A percentile compares a stretch with the other conserved stretches of the same genome.
Evolutionary conservation across 2,329 filamentous ascomycete species (phyloP).

Genomic region (Periconia sp.): DNA sequence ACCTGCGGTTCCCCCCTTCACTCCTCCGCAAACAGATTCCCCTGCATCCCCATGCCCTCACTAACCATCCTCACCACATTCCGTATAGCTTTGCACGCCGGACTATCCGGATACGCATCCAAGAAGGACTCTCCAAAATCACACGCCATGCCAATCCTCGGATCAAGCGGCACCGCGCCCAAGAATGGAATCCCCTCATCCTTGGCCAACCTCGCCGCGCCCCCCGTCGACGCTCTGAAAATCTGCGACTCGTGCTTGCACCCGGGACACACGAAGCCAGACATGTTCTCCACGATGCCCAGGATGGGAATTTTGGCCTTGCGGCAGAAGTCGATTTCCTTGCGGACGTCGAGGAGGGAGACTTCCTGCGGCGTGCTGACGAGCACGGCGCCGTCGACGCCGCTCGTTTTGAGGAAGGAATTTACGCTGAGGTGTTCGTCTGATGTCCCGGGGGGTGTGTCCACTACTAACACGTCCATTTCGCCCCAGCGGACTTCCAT

Average conservation of each 20-base stretch:
- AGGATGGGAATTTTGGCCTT: slow-evolving; percentile 91
- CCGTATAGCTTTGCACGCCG: slow-evolving; percentile 82
- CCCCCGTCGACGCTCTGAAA: slow-evolving; percentile 89
- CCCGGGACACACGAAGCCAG: slow-evolving; percentile 92
- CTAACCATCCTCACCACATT: slow-evolving; percentile 78
- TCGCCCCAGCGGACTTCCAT: slow-evolving; percentile 99
- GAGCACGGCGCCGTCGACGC: slow-evolving; percentile 90
- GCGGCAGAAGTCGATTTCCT: slow-evolving; percentile 96
- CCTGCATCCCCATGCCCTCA: slow-evolving; percentile 44
- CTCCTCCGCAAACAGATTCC: slow-evolving; percentile 33
- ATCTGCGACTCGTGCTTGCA: slow-evolving; percentile 83
- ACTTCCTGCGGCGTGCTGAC: slow-evolving; percentile 97
- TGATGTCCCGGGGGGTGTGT: slow-evolving; percentile 92
- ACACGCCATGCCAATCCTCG: slow-evolving; percentile 92
- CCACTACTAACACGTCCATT: slow-evolving; percentile 89
- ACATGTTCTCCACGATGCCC: slow-evolving; percentile 97
- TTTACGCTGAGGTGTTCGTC: slow-evolving; percentile 97
- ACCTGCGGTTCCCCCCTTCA: slow-evolving; percentile 3
- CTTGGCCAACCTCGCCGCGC: slow-evolving; percentile 77
- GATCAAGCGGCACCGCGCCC: slow-evolving; percentile 88
- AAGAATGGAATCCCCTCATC: slow-evolving; percentile 90
- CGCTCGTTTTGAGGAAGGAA: slow-evolving; percentile 85
- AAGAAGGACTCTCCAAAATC: slow-evolving; percentile 98
- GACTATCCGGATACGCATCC: slow-evolving; percentile 90
- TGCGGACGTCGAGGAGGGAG: slow-evolving; percentile 86